Base-by-base conservation (phyloP, 495 filamentous ascomycete genomes). In the Aspergillus incahuasiensis region DNA sequence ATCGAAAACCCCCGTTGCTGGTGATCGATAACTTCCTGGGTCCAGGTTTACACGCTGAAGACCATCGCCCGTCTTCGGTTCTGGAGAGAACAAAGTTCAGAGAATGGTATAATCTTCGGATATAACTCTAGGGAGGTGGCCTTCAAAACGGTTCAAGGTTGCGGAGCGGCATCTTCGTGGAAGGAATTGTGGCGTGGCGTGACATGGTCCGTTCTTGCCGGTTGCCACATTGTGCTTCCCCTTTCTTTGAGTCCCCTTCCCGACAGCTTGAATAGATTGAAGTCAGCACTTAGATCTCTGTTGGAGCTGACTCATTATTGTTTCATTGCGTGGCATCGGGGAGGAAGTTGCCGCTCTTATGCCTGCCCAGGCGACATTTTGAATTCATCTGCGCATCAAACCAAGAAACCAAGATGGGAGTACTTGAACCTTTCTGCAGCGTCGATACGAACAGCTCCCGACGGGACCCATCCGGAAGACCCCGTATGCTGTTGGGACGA, bases 191-290 rank as follows among this genome's bases (percentile, higher is more conserved):
- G n/a, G n/a, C n/a, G 25, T 28, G 25, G 25, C 25, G 45, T 48
- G 25, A 15, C n/a, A 19, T 48, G 46, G 46, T 30, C 46, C 46
- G 46, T 35, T 38, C 46, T 38, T 49, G 46, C 46, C 30, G 3
- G 25, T 8, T 20, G 45, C 34, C 45, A 32, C 22, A n/a, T n/a
- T 16, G 20, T 42, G 6, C 16, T 20, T 12, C 5, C 18, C 16
- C 41, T 5, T 12, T 21, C 13, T 7, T 20, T 7, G 39, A 44
- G 20, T 24, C 44, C 24, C 22, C n/a, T 21, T 21, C 41, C 52
- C 18, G 15, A n/a, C n/a, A n/a, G n/a, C n/a, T n/a, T n/a, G n/a
- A n/a, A n/a, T n/a, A n/a, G n/a, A n/a, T n/a, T n/a, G n/a, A n/a
- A n/a, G n/a, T n/a, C n/a, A n/a, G n/a, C n/a, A n/a, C n/a, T n/a